Percentiles rank a stretch among this genome's conserved stretches.
These are phyloP conservation scores for Amorphotheca resinae DNA, from an alignment of 495 filamentous ascomycete species.

Conservation along the genomic window DNA sequence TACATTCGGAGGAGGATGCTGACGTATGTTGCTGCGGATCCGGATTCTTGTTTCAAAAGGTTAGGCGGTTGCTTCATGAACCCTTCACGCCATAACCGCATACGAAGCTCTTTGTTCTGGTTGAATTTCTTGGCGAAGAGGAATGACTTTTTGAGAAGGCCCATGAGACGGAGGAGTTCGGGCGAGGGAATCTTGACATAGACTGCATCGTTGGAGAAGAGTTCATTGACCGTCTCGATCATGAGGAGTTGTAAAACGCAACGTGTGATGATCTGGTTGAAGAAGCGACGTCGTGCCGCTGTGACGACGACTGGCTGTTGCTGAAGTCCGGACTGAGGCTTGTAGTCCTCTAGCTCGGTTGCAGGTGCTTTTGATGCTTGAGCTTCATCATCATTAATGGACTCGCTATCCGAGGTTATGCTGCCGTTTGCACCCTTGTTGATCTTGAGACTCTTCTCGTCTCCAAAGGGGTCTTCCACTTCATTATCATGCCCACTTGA, in stretches of 20 bases:
- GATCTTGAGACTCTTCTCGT: slow-evolving; percentile 47
- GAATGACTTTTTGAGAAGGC: slow-evolving; percentile 84
- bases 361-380: slow-evolving; percentile 21
- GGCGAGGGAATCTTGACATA: slow-evolving; percentile 83
- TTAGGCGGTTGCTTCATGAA: slow-evolving; percentile 99
- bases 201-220: slow-evolving; percentile 94
- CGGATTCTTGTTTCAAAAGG: slow-evolving; percentile 93
- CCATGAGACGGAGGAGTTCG: slow-evolving; percentile 86
- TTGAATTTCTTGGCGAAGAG: slow-evolving; percentile 96
- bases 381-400: slow-evolving; percentile 24
- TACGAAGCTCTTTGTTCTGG: slow-evolving; percentile 86
- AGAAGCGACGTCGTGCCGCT: slow-evolving; percentile 84
- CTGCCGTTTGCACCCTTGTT: slow-evolving; percentile 42
- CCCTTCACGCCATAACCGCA: slow-evolving; percentile 88
- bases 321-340: slow-evolving; percentile 55
- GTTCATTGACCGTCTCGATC: slow-evolving; percentile 97
- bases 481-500: slow-evolving; percentile 33
- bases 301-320: slow-evolving; percentile 88
- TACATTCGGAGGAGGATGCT: slow-evolving; percentile 95
- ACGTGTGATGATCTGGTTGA: slow-evolving; percentile 99
- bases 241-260: slow-evolving; percentile 95
- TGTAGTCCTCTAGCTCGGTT: slow-evolving; percentile 77
- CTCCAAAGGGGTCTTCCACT: slow-evolving; percentile 22
- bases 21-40: slow-evolving; percentile 85
- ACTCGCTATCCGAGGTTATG: slow-evolving; percentile 25